Evolutionary conservation across 768 basidiomycete genomes (phyloP).

Genomic region (Leccinum pellstonianum): DNA sequence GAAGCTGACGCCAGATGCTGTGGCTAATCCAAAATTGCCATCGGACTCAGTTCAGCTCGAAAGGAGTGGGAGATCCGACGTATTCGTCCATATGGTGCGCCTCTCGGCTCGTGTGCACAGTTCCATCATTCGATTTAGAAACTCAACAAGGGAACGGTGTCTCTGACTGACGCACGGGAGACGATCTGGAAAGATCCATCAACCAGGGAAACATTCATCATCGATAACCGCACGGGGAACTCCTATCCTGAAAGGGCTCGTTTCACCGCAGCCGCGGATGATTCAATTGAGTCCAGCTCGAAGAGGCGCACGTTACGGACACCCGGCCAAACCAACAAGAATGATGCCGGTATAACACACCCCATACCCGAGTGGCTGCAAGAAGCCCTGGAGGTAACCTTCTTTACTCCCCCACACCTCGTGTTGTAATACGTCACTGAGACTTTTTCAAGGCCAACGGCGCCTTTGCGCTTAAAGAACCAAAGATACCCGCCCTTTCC

Average conservation of each 20-base stretch:
- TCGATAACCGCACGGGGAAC: constrained; percentile 71
- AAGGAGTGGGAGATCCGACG: constrained; percentile 8
- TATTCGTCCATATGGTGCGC: constrained; percentile 24
- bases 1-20: constrained; percentile 35
- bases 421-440: constrained; percentile 10
- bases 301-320: constrained; percentile 18
- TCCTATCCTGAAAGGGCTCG: constrained; percentile 42
- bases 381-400: constrained; percentile 54
- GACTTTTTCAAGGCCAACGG: constrained; percentile 47
- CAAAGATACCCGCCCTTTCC: constrained; percentile 42
- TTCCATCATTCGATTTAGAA: constrained; percentile 12
- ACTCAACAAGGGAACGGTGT: constrained; percentile 12
- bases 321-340: constrained; percentile 5
- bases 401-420: constrained; percentile 12
- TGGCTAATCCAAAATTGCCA: constrained; percentile 7
- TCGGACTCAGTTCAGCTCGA: constrained; percentile 4
- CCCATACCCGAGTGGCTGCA: constrained; percentile 62
- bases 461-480: constrained; percentile 50
- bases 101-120: constrained; percentile 6
- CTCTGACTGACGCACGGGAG: constrained; percentile 33
- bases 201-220: constrained; percentile 55
- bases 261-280: constrained; percentile 9
- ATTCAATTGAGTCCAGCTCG: constrained; percentile 7
- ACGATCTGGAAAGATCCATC: constrained; percentile 59
- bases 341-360: constrained; percentile 11